Conservation (phyloP, 257 asterid species). For the Solanum arcanum region DNA sequence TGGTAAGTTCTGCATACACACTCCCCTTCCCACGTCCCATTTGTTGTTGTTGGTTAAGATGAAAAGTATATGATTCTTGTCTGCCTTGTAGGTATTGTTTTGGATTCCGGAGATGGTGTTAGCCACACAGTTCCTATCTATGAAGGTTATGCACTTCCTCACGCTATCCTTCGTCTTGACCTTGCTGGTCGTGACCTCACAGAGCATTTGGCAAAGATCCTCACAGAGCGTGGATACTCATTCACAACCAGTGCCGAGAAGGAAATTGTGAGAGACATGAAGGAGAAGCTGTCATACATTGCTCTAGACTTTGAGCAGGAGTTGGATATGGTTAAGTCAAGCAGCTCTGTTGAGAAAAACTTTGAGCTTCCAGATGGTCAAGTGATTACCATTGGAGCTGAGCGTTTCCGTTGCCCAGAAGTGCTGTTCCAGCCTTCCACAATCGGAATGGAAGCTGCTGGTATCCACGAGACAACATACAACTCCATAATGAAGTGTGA, state of each 20-base stretch:
- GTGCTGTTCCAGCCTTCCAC: constrained; percentile 1
- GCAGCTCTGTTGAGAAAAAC: neutral
- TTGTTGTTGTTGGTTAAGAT: neutral
- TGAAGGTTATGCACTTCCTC: neutral
- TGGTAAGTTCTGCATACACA: neutral
- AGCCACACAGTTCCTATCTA: constrained; percentile 1
- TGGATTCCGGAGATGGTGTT: neutral
- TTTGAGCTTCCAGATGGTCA: neutral
- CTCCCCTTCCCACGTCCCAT: neutral
- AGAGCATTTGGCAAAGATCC: constrained; percentile 25
- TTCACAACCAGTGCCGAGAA: constrained; percentile 31
- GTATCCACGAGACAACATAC: neutral
- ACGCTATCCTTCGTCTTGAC: neutral
- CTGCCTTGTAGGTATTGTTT: constrained; percentile 10
- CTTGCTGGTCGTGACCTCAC: constrained; percentile 25
- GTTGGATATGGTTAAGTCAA: constrained; percentile 14
- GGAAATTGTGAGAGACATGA: constrained; percentile 43
- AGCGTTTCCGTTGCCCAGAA: constrained; percentile 1
- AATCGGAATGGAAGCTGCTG: neutral
- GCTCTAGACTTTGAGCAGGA: constrained; percentile 36
- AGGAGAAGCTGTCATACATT: constrained; percentile 33
- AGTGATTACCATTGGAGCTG: constrained; percentile 1
- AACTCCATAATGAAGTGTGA: neutral
- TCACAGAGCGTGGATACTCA: constrained; percentile 31
- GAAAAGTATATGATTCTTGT: neutral